Conservation (phyloP, 1,284 basidiomycete species). For the Heterobasidion annosum region DNA sequence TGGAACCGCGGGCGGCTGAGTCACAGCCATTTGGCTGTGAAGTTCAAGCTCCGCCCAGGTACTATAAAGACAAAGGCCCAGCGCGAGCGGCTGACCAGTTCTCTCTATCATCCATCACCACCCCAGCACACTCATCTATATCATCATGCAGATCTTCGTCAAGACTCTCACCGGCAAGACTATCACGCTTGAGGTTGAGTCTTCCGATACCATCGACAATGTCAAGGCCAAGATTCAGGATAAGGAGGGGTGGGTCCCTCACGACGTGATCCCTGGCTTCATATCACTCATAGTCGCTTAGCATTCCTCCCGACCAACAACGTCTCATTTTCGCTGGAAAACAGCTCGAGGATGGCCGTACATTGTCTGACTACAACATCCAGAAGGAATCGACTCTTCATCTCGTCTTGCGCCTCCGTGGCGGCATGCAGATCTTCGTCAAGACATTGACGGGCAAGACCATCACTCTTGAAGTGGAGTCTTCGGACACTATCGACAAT, state of each 20-base stretch:
- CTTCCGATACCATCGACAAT: slow-evolving; percentile 91
- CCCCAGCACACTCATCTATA: background rate
- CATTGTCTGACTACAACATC: slow-evolving; percentile 79
- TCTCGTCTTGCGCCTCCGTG: slow-evolving; percentile 78
- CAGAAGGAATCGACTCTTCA: slow-evolving; percentile 79
- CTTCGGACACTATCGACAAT: slow-evolving; percentile 96
- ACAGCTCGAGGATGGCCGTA: slow-evolving; percentile 77
- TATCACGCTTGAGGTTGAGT: slow-evolving; percentile 83
- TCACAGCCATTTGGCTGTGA: background rate
- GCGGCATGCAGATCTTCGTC: slow-evolving; percentile 87
- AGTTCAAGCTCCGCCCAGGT: background rate
- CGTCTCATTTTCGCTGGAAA: slow-evolving; percentile 96
- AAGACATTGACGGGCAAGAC: slow-evolving; percentile 92
- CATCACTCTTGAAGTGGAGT: slow-evolving; percentile 96
- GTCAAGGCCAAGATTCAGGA: slow-evolving; percentile 96
- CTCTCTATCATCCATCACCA: background rate
- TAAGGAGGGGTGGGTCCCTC: slow-evolving; percentile 73
- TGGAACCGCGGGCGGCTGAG: background rate
- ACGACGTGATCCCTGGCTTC: background rate
- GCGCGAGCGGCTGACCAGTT: background rate
- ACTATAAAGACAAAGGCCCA: background rate
- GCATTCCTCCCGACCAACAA: slow-evolving; percentile 94
- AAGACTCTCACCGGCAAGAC: slow-evolving; percentile 86
- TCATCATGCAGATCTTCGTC: slow-evolving; percentile 76
- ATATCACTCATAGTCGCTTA: slow-evolving; percentile 17